Evolutionary conservation across 2,329 filamentous ascomycete species (phyloP), one percentile per base, ranked within the genome.

Genomic region (Verticillium longisporum): DNA sequence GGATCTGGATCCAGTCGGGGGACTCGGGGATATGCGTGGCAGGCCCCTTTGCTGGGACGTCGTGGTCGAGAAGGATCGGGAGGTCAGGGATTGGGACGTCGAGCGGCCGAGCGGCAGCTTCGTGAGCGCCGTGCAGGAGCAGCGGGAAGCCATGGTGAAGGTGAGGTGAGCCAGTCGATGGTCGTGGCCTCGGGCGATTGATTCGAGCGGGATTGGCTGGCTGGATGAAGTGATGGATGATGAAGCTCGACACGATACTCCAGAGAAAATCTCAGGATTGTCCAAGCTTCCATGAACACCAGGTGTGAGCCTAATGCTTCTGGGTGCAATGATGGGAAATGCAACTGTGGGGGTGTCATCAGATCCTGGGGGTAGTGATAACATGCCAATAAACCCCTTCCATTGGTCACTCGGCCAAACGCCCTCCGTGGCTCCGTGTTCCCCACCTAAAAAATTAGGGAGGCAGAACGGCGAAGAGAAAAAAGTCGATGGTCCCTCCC

Each of bases 1-100:
- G 94, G 60, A 97, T 80, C 66, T 91, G 87, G 76, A 98, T 90
- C 79, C 90, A 98, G 66, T 85, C 84, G 56, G 95, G 94, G 41
- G 92, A 96, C 73, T 97, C 91, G 57, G 94, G 89, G 88, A 65
- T 54, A 58, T 58, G 68, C 63, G 62, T 50, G 41, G 41, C n/a
- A 50, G 18, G 67, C 64, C 61, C 63, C 64, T 65, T 13, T 63
- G 71, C 63, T 68, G 64, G 50, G 65, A 45, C 59, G 64, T 60
- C 61, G 73, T 73, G 7, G 70, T 71, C 26, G 74, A 74, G 62
- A 77, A 73, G 37, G 65, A 64, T 61, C 73, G 69, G 57, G 26
- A 26, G 26, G 60, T 63, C 61, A 64, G 55, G 61, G 62, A 61
- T 36, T 57, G 53, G 59, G 32, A 57, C 34, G 38, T 38, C 58